Evolutionary conservation across 345 rosid genomes (phyloP), one percentile per base, ranked within the genome.

Genomic region (Conringia planisiliqua): DNA sequence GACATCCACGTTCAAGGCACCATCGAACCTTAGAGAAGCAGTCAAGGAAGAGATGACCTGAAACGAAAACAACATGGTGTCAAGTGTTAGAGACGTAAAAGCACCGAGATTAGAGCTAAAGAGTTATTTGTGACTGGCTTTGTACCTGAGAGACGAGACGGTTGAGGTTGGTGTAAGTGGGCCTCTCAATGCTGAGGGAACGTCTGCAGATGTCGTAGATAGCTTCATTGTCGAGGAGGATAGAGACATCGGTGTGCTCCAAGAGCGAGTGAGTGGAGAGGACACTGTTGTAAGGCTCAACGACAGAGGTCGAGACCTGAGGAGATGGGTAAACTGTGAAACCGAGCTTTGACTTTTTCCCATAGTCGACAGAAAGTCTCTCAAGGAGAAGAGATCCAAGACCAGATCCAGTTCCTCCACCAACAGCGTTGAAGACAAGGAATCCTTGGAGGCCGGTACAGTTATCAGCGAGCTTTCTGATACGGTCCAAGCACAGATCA

Each of bases 381-480:
- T 89, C 92, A 65, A 89, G 75, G 33, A 89, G 82, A 4, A 87
- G 95, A 11, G 95, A 89, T 4, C 95, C 95, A 12, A 89, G 95
- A 75, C 95, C 90, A n/a, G 95, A 89, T 0, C 92, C 95, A 61
- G 94, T 89, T 0, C 93, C 93, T 56, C 93, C 93, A 68, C 93
- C 93, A 62, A 89, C 93, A 43, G 93, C 93, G 4, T 87, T 87
- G 79, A 89, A 89, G 11, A 89, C 94, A 44, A 89, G 87, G 85
- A 89, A 89, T 0, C 95, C 95, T 79, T 87, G 92, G 12, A 89
- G 95, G 74, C 95, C 95, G 57, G 95, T 89, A 73, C 95, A 89
- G 79, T 89, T 89, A 68, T 89, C 95, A 22, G 95, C 95, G 27
- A 89, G 84, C 86, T 89, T 89, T 39, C 92, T 75, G 66, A 87